phyloP scores from a whole-genome alignment of 192 early-diverging fungal species.

The Umbelopsis sp. region DNA sequence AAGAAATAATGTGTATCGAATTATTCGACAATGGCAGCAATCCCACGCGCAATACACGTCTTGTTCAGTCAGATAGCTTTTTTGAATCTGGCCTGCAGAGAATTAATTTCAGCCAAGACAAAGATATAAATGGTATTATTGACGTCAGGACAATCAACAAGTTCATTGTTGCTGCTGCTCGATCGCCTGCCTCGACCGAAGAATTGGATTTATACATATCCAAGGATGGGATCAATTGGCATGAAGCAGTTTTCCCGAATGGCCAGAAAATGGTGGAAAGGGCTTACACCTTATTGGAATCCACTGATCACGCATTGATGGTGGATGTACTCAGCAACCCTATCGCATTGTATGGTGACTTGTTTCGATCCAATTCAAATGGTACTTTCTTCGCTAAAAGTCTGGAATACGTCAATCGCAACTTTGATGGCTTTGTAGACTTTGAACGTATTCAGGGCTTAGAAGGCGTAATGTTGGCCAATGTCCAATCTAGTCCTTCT shows the following conservation, averaged over 20 bases:
- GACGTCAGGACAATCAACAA: slow-evolving; percentile 70
- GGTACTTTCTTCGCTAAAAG: slow-evolving; percentile 84
- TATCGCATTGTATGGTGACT: slow-evolving; percentile 55
- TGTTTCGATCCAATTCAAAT: slow-evolving; percentile 87
- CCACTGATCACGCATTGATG: slow-evolving; percentile 68
- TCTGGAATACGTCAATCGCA: slow-evolving; percentile 82
- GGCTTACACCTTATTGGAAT: slow-evolving; percentile 88
- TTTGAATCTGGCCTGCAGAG: slow-evolving; percentile 54
- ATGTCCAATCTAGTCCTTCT: slow-evolving; percentile 81
- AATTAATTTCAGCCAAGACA: slow-evolving; percentile 59
- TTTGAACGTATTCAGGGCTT: slow-evolving; percentile 86
- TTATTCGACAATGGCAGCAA: slow-evolving; percentile 30
- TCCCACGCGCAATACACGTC: slow-evolving; percentile 40
- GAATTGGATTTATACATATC: slow-evolving; percentile 36
- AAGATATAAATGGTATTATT: slow-evolving; percentile 66
- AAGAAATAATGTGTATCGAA: slow-evolving; percentile 75
- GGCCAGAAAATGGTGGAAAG: slow-evolving; percentile 52
- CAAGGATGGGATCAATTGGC: slow-evolving; percentile 41
- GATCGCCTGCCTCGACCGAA: slow-evolving; percentile 32
- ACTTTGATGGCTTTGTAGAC: slow-evolving; percentile 76
- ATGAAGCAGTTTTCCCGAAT: slow-evolving; percentile 51
- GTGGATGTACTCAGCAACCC: slow-evolving; percentile 68
- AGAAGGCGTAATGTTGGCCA: slow-evolving; percentile 83
- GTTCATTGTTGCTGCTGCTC: slow-evolving; percentile 73
- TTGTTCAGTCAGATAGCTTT: slow-evolving; percentile 79